phyloP scores from a whole-genome alignment of 1,139 yeast species.

The Ashbya aceris region DNA sequence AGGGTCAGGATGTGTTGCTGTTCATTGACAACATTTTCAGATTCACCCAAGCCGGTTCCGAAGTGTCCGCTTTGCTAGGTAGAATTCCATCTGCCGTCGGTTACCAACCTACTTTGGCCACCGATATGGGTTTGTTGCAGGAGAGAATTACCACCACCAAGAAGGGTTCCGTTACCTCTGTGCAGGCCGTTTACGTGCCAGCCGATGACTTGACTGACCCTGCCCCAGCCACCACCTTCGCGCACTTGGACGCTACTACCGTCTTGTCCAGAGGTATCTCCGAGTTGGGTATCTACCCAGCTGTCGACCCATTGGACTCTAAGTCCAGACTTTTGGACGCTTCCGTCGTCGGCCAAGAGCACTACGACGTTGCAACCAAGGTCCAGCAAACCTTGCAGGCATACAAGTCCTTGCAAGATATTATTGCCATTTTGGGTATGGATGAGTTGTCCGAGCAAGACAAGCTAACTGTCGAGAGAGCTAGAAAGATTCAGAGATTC shows the following conservation, averaged over 20 bases:
- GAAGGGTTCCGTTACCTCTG: slow-evolving; percentile 99
- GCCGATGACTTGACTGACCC: slow-evolving; percentile 99
- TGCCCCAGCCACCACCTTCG: slow-evolving; percentile 99
- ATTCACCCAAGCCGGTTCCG: slow-evolving; percentile 99
- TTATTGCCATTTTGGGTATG: slow-evolving; percentile 99
- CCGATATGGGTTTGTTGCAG: slow-evolving; percentile 99
- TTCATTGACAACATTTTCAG: slow-evolving; percentile 99
- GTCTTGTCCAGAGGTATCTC: slow-evolving; percentile 99
- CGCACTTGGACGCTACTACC: slow-evolving; percentile 99
- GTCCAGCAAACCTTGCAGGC: slow-evolving; percentile 99
- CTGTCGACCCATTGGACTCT: slow-evolving; percentile 99
- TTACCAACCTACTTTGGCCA: slow-evolving; percentile 99
- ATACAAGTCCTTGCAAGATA: slow-evolving; percentile 98
- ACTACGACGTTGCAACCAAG: slow-evolving; percentile 85
- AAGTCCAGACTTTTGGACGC: slow-evolving; percentile 97
- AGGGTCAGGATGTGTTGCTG: slow-evolving; percentile 99
- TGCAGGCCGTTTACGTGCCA: slow-evolving; percentile 99
- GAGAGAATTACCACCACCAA: slow-evolving; percentile 99
- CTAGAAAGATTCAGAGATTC: slow-evolving; percentile 99
- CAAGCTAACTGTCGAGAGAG: slow-evolving; percentile 99
- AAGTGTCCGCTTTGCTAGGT: slow-evolving; percentile 98
- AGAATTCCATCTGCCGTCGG: slow-evolving; percentile 99
- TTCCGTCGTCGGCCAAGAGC: slow-evolving; percentile 97
- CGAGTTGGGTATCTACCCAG: slow-evolving; percentile 99
- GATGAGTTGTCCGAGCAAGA: slow-evolving; percentile 98